Base-by-base conservation (phyloP, 2,329 filamentous ascomycete species). In the Pyrenochaeta sp. region DNA sequence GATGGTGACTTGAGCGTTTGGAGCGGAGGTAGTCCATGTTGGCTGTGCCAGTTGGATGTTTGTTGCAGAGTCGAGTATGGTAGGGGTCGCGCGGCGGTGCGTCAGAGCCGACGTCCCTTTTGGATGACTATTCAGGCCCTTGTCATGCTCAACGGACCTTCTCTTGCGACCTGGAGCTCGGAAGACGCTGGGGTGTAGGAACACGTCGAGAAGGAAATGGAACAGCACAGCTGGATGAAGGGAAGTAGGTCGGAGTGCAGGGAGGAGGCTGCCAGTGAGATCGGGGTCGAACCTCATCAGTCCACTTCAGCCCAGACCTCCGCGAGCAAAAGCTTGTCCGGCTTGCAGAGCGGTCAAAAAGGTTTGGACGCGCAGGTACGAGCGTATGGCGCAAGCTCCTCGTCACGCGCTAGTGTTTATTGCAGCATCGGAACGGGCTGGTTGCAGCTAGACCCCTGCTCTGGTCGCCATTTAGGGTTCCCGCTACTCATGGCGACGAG, bases 11-110 rank as follows among this genome's bases (percentile, higher is more conserved):
- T 9, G 59, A 48, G 18, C 55, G 55, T 29, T 56, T 61, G 10
- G 51, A 39, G 18, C 55, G 53, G 44, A 64, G 62, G 45, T 63
- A 48, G 35, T 60, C 58, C 65, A 68, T 69, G 21, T 9, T 36
- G 11, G 24, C 14, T 24, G 28, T 10, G 11, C 23, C 18, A 18
- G 14, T 5, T 38, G 24, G 23, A 14, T 28, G 22, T n/a, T n/a
- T 7, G 11, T n/a, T 34, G 4, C 7, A n/a, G 35, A 29, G 30
- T 22, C 26, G 40, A 29, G 20, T 13, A 35, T 15, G 32, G 20
- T 31, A 13, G 18, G 11, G 18, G 23, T 21, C 18, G 21, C 14
- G 23, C 20, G 24, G 47, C 22, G 32, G 21, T 42, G 41, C 26
- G 43, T 28, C 29, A 35, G 31, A 44, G 38, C 26, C 44, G 32